These are phyloP conservation scores for Stevia rebaudiana DNA, from an alignment of 140 eudicot genomes.

Conservation along the genomic window DNA sequence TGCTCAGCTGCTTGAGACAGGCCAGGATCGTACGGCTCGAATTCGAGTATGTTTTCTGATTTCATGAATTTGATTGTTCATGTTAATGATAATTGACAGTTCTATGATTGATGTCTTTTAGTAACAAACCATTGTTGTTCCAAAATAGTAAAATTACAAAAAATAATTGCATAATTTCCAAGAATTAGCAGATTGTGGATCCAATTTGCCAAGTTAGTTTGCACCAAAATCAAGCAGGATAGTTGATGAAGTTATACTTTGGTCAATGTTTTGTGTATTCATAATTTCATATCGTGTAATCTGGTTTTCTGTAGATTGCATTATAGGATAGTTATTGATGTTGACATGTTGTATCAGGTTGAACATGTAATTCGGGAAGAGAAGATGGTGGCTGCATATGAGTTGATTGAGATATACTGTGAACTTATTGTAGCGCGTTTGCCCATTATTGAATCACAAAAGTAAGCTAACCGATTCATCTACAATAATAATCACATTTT, in stretches of 20 bases:
- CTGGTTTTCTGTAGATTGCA: not conserved
- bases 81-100: not conserved
- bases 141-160: not conserved
- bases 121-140: too few species aligned
- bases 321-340: not conserved
- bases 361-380: slow-evolving; percentile 95
- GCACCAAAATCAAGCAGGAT: too few species aligned
- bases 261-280: too few species aligned
- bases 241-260: too few species aligned
- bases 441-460: slow-evolving; percentile 88
- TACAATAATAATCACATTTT: not conserved
- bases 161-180: not conserved
- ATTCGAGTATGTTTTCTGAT: slow-evolving; percentile 51
- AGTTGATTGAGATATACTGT: slow-evolving; percentile 74
- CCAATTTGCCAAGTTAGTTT: too few species aligned
- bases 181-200: too few species aligned
- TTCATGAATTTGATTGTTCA: not conserved
- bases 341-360: slow-evolving; percentile 52
- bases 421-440: slow-evolving; percentile 87
- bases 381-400: slow-evolving; percentile 91
- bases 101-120: too few species aligned
- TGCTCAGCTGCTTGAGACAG: slow-evolving; percentile 69
- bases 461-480: slow-evolving; percentile 34
- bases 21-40: slow-evolving; percentile 74
- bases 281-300: not conserved